phyloP scores from a whole-genome alignment of 2,329 filamentous ascomycete species.

The Penicillium oxalicum region DNA sequence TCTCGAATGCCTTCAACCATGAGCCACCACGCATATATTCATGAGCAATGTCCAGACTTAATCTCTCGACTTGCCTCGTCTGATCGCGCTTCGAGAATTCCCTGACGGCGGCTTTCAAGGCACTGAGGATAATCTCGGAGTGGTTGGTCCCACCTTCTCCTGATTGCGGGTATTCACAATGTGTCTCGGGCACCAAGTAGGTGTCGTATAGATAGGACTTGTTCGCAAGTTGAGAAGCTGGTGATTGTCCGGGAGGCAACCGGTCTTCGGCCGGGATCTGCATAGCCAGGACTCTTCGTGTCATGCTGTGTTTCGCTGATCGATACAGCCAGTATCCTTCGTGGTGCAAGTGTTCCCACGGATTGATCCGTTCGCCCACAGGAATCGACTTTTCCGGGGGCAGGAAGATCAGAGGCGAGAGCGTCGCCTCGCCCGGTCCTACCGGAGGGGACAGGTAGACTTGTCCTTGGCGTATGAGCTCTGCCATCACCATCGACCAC shows the following conservation, averaged over 20 bases:
- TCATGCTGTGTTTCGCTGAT: slow-evolving; percentile 47
- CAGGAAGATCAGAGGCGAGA: slow-evolving; percentile 38
- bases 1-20: slow-evolving; percentile 47
- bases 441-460: slow-evolving; percentile 41
- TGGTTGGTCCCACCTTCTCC: slow-evolving; percentile 47
- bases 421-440: slow-evolving; percentile 18
- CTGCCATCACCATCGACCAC: slow-evolving; percentile 58
- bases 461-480: slow-evolving; percentile 51
- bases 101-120: slow-evolving; percentile 43
- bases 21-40: slow-evolving; percentile 47
- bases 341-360: slow-evolving; percentile 57
- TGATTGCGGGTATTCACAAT: slow-evolving; percentile 47
- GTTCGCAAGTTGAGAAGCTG: slow-evolving; percentile 50
- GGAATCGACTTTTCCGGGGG: slow-evolving; percentile 48
- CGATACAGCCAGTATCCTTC: slow-evolving; percentile 57
- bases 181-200: slow-evolving; percentile 55
- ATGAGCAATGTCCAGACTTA: slow-evolving; percentile 51
- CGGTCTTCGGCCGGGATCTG: slow-evolving; percentile 57
- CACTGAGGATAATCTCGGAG: slow-evolving; percentile 44
- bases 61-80: slow-evolving; percentile 48
- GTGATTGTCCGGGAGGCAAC: slow-evolving; percentile 49
- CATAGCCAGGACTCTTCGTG: slow-evolving; percentile 47
- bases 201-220: slow-evolving; percentile 53
- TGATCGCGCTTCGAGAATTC: slow-evolving; percentile 52
- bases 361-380: slow-evolving; percentile 45